Evolutionary conservation across 306 rosid genomes (phyloP).

Genomic region (Mucuna pruriens): DNA sequence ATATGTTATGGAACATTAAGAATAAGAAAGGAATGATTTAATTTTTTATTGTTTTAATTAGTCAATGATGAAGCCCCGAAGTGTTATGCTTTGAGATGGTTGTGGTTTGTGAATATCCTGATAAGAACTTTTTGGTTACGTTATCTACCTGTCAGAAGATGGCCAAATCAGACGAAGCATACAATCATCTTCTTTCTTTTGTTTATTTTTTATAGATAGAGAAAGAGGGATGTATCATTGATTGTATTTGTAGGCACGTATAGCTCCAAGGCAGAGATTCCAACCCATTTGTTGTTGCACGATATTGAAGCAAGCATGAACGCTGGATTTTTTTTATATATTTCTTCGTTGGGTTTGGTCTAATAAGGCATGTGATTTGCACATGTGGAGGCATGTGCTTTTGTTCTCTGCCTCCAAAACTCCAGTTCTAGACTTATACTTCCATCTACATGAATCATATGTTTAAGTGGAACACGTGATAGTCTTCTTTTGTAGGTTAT

Average conservation of each 20-base stretch:
- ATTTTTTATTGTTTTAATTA: neutral
- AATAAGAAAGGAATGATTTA: neutral
- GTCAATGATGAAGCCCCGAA: neutral
- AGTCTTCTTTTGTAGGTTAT: neutral
- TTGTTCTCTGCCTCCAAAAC: constrained; percentile 39
- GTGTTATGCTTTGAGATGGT: neutral
- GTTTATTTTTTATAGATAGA: neutral
- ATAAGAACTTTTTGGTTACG: constrained; percentile 16
- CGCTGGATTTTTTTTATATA: neutral
- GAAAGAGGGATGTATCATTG: neutral
- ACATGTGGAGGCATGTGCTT: constrained; percentile 27
- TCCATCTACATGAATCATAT: constrained; percentile 2
- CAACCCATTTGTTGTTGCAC: constrained; percentile 37
- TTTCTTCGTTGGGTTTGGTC: neutral
- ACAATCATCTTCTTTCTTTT: neutral
- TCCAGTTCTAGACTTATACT: neutral
- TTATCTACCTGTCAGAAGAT: constrained; percentile 18
- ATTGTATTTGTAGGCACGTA: constrained; percentile 11
- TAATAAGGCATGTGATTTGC: constrained; percentile 41
- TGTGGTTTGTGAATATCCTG: neutral
- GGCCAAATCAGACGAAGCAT: constrained; percentile 4
- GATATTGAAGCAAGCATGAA: constrained; percentile 42
- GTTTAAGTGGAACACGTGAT: neutral
- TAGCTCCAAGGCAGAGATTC: constrained; percentile 50
- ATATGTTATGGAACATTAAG: neutral